phyloP scores from a whole-genome alignment of 1,284 basidiomycete species.

The Ganoderma meredithae region DNA sequence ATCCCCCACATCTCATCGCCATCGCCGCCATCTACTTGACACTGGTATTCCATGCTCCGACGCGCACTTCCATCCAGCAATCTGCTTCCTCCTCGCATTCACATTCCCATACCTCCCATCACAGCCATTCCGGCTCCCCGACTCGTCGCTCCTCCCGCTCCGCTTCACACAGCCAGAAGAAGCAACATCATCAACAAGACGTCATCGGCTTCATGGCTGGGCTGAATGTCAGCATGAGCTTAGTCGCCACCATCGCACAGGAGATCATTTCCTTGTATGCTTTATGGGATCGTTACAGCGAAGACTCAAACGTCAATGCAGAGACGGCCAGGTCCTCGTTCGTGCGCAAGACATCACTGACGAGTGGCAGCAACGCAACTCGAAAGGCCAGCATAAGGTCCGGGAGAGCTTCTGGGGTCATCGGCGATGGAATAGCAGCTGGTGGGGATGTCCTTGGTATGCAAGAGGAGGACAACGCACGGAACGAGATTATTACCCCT shows the following conservation, averaged over 20 bases:
- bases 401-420: slow-evolving; percentile 36
- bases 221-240: slow-evolving; percentile 84
- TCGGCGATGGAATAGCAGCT: slow-evolving; percentile 30
- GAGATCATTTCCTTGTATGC: slow-evolving; percentile 92
- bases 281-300: slow-evolving; percentile 84
- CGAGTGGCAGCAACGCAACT: not conserved
- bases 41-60: slow-evolving; percentile 70
- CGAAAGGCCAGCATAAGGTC: slow-evolving; percentile 27
- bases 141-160: slow-evolving; percentile 63
- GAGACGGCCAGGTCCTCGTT: slow-evolving; percentile 36
- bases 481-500: slow-evolving; percentile 55
- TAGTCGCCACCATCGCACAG: slow-evolving; percentile 88
- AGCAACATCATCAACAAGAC: slow-evolving; percentile 62
- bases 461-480: slow-evolving; percentile 40
- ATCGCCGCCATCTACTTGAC: slow-evolving; percentile 91
- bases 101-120: slow-evolving; percentile 52
- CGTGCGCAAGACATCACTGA: slow-evolving; percentile 8
- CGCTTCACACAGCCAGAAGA: slow-evolving; percentile 46
- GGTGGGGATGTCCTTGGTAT: slow-evolving; percentile 36
- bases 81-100: slow-evolving; percentile 51
- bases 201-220: slow-evolving; percentile 85
- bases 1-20: slow-evolving; percentile 95
- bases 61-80: slow-evolving; percentile 48
- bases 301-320: slow-evolving; percentile 49
- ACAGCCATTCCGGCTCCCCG: slow-evolving; percentile 24